These are phyloP conservation scores for Beta lomatogona DNA, from an alignment of 179 eudicot species.

Conservation along the genomic window DNA sequence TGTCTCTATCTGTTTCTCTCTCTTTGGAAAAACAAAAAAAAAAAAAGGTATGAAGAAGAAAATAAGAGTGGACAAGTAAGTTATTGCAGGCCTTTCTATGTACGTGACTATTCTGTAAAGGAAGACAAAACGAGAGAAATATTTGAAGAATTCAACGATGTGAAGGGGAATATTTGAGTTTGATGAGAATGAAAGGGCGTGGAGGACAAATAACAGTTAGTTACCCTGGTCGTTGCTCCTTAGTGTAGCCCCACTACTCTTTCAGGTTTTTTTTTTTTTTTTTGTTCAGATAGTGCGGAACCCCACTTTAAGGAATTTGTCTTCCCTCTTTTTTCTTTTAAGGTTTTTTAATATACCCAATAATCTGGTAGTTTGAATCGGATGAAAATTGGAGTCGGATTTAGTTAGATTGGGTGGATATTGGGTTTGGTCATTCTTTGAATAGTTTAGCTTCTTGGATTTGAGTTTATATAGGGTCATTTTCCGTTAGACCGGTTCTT, in stretches of 20 bases:
- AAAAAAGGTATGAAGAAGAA: neutral
- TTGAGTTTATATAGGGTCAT: no score
- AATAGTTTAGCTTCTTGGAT: no score
- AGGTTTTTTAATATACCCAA: no score
- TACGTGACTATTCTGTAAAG: conserved; percentile 2
- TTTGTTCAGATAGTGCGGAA: neutral
- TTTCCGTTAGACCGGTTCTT: no score
- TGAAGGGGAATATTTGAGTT: conserved; percentile 7
- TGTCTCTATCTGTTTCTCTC: conserved; percentile 8
- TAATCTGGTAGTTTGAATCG: no score
- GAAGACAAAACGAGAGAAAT: neutral
- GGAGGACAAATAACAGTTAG: conserved; percentile 17
- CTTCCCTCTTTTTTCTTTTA: no score
- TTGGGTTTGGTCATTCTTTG: no score
- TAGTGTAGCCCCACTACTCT: conserved; percentile 27
- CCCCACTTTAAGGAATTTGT: neutral
- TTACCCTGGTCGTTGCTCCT: conserved; percentile 2
- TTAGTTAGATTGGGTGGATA: no score
- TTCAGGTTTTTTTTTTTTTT: neutral
- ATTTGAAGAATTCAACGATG: conserved; percentile 25
- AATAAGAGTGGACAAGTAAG: conserved; percentile 21
- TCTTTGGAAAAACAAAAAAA: conserved; percentile 7
- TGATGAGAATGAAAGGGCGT: conserved; percentile 9
- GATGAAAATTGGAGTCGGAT: no score
- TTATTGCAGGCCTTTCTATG: conserved; percentile 27